phyloP scores from a whole-genome alignment of 2,329 filamentous ascomycete species.

The Verticillium longisporum region DNA sequence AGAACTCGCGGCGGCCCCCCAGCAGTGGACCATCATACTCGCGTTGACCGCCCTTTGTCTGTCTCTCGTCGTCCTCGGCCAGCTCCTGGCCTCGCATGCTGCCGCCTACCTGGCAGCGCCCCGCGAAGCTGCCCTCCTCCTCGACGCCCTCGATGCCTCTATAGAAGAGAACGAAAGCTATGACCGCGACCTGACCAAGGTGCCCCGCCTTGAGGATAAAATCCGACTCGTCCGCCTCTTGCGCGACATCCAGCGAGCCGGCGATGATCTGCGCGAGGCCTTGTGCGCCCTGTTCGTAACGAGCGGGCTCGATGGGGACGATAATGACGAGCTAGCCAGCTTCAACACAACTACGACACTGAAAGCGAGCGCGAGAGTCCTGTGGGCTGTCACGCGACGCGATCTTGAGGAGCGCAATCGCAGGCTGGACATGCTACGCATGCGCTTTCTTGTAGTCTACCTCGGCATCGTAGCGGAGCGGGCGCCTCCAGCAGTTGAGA shows the following conservation, averaged over 20 bases:
- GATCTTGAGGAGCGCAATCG: conserved; percentile 51
- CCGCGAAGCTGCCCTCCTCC: conserved; percentile 48
- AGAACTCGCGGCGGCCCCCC: conserved; percentile 33
- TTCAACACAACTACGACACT: conserved; percentile 26
- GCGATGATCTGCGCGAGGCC: conserved; percentile 56
- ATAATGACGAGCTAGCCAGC: conserved; percentile 16
- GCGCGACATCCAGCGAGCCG: conserved; percentile 53
- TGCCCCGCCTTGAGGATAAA: conserved; percentile 56
- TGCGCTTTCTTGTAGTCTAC: conserved; percentile 58
- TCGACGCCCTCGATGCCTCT: conserved; percentile 56
- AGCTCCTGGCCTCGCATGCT: conserved; percentile 44
- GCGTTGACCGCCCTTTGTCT: conserved; percentile 51
- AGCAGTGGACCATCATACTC: conserved; percentile 52
- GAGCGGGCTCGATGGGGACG: conserved; percentile 19
- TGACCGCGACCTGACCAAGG: conserved; percentile 50
- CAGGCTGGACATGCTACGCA: conserved; percentile 53
- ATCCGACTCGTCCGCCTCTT: conserved; percentile 50
- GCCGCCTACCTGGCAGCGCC: conserved; percentile 52
- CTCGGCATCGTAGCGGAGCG: conserved; percentile 49
- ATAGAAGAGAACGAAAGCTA: conserved; percentile 59
- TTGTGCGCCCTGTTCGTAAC: conserved; percentile 43
- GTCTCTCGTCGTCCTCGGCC: conserved; percentile 45
- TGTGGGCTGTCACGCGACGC: conserved; percentile 51
- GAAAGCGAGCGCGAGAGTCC: conserved; percentile 40
- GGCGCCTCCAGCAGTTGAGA: conserved; percentile 25